A percentile compares a stretch with the other conserved stretches of the same genome.
phyloP scores from a whole-genome alignment of 805 yeast species.

The Saccharomyces mikatae region DNA sequence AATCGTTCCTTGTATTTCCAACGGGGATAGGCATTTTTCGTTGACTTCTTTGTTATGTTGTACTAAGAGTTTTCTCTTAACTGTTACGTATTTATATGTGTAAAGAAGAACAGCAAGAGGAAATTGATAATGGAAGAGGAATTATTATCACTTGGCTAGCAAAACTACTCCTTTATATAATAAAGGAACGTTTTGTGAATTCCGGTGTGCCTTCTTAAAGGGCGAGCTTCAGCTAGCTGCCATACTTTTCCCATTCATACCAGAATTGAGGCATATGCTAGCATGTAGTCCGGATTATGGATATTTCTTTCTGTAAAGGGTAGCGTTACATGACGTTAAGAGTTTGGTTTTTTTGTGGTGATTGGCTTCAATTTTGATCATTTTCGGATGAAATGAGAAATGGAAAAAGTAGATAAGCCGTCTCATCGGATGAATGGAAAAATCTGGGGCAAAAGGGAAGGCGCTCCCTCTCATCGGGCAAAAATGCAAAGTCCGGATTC shows the following conservation, averaged over 20 bases:
- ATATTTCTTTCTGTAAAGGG: background rate
- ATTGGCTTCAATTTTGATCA: background rate
- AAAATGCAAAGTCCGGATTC: background rate
- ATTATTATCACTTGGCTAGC: background rate
- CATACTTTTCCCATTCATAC: background rate
- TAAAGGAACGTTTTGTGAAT: background rate
- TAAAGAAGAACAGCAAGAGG: background rate
- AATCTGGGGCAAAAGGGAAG: background rate
- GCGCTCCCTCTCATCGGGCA: background rate
- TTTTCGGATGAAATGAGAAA: background rate
- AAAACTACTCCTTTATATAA: background rate
- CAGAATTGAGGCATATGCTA: background rate
- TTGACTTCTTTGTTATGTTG: background rate
- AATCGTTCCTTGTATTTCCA: background rate
- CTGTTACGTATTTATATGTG: background rate
- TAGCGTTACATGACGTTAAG: background rate
- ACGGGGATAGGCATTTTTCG: background rate
- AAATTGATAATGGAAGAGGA: background rate
- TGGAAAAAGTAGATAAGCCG: constrained; percentile 1
- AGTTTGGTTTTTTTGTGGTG: background rate
- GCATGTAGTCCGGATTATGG: background rate
- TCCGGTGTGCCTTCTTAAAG: background rate
- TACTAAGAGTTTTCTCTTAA: background rate
- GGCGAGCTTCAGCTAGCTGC: background rate
- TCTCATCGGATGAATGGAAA: background rate